Percentiles rank a stretch among this genome's conserved stretches.
phyloP scores from a whole-genome alignment of 805 yeast species.

The Candida coleopterorum region DNA sequence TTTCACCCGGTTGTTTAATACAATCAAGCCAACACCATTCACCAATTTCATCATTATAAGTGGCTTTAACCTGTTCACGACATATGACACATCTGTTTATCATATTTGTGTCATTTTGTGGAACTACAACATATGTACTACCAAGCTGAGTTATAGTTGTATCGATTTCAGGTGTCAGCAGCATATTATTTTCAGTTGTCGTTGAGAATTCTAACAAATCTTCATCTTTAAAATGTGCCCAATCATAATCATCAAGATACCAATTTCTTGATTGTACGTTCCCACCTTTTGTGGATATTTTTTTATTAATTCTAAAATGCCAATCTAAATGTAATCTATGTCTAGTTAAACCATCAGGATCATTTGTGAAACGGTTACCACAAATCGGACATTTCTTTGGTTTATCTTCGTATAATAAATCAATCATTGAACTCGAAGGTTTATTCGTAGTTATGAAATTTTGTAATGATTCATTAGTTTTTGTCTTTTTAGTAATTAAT shows the following conservation, averaged over 20 bases:
- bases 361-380: conserved; percentile 75
- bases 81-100: conserved; percentile 39
- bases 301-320: conserved; percentile 91
- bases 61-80: conserved; percentile 39
- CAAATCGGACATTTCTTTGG: conserved; percentile 85
- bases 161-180: neutral
- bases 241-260: conserved; percentile 68
- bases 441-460: conserved; percentile 33
- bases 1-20: conserved; percentile 34
- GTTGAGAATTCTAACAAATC: conserved; percentile 34
- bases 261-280: conserved; percentile 72
- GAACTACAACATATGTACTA: conserved; percentile 54
- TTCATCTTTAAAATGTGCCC: conserved; percentile 74
- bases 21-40: conserved; percentile 45
- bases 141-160: neutral
- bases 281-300: conserved; percentile 35
- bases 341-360: conserved; percentile 49
- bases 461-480: conserved; percentile 21
- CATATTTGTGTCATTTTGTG: conserved; percentile 57
- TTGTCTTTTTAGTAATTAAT: conserved; percentile 18
- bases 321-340: conserved; percentile 78
- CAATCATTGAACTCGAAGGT: conserved; percentile 27
- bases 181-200: conserved; percentile 1
- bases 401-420: conserved; percentile 49
- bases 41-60: conserved; percentile 39